Evolutionary conservation across 2,329 filamentous ascomycete species (phyloP).

Genomic region (Talaromyces amestolkiae): DNA sequence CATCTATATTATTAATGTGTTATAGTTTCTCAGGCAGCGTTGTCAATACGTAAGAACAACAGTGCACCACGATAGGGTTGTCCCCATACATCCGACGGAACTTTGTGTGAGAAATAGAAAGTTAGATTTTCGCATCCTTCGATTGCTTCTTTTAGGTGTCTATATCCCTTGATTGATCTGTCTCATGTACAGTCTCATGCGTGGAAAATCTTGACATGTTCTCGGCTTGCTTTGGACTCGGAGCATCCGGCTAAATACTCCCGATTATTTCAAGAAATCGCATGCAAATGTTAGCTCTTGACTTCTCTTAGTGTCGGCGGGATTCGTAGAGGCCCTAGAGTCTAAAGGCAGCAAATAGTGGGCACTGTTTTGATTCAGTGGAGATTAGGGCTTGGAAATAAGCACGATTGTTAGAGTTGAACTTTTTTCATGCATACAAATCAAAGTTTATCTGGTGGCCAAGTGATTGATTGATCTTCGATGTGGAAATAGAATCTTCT

Average conservation of each 20-base stretch:
- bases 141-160: neutral
- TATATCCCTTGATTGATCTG: constrained; percentile 9
- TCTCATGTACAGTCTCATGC: neutral
- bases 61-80: neutral
- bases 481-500: neutral
- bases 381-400: neutral
- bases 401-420: neutral
- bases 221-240: neutral
- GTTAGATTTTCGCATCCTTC: neutral
- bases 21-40: neutral
- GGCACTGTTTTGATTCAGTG: neutral
- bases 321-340: neutral
- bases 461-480: neutral
- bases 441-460: neutral
- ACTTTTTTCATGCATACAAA: neutral
- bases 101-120: neutral
- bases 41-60: neutral
- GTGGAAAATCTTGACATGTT: neutral
- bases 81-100: neutral
- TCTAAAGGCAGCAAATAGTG: neutral
- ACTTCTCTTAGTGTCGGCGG: neutral
- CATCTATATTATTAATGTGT: neutral
- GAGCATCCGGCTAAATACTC: neutral
- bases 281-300: neutral
- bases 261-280: neutral